phyloP scores from a whole-genome alignment of 257 asterid species.

The Plantago major region DNA sequence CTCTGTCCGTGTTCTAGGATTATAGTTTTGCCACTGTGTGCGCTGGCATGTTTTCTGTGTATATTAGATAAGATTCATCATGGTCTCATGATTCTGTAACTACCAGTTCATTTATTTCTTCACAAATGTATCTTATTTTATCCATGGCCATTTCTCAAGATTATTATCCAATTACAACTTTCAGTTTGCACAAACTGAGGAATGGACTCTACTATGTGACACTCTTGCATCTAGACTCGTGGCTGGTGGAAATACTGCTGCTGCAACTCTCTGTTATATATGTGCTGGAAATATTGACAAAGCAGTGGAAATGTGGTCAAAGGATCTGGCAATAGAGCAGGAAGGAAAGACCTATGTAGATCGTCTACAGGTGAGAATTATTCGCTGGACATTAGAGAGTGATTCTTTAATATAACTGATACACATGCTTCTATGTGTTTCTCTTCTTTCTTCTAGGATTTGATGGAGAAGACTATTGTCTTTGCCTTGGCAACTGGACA shows the following conservation, averaged over 20 bases:
- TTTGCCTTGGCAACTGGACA: conserved; percentile 93
- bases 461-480: conserved; percentile 95
- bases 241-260: conserved; percentile 74
- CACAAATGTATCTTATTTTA: conserved; percentile 1
- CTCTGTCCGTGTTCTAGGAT: no score
- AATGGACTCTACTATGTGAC: conserved; percentile 84
- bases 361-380: conserved; percentile 66
- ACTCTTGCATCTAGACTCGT: conserved; percentile 84
- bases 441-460: conserved; percentile 47
- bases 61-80: neutral
- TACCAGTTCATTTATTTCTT: neutral
- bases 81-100: conserved; percentile 8
- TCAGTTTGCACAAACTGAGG: conserved; percentile 86
- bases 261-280: conserved; percentile 86
- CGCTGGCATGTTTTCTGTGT: no score
- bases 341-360: conserved; percentile 83
- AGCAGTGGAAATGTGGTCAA: conserved; percentile 93
- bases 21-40: no score
- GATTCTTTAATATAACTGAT: conserved; percentile 11
- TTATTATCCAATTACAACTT: conserved; percentile 14
- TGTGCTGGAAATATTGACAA: conserved; percentile 97
- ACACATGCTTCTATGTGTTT: conserved; percentile 5
- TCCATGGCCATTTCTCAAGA: conserved; percentile 6
- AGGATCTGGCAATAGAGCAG: conserved; percentile 52
- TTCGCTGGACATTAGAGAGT: conserved; percentile 15